Evolutionary conservation across 2,329 filamentous ascomycete species (phyloP), one percentile per base, ranked within the genome.

Genomic region (Sclerotinia spermophila): DNA sequence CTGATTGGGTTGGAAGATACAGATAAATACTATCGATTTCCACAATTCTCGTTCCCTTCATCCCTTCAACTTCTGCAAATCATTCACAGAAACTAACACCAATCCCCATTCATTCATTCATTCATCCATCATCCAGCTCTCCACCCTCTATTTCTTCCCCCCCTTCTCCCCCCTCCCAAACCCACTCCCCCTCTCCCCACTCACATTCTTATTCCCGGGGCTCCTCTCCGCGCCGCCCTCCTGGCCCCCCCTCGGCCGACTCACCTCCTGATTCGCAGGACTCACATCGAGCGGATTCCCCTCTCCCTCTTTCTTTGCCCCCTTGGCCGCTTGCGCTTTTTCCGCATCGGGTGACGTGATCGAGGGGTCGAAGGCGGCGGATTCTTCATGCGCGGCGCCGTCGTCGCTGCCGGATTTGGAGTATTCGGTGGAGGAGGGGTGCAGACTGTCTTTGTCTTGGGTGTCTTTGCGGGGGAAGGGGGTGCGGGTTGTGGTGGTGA

Each of bases 291-390:
- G 76, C 8, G 87, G 86, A 74, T 86, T 85, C 45, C 79, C 79
- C 1, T 44, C 44, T 0, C 44, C 56, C 7, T 24, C 30, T 5
- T 44, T 27, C 5, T 30, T 19, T 0, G 10, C 10, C n/a, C 67
- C 67, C 6, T 44, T 62, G 10, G 78, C 81, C 13, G 83, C 83
- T 42, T 80, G 75, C 8, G 81, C 74, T 75, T 82, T 86, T 80
- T 88, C 86, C 33, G 81, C 77, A 78, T 93, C 73, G 21, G 64
- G 73, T 33, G 59, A 70, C 0, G 72, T 73, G 24, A 51, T 69
- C 1, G 21, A 45, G 10, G 89, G 87, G 78, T 93, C 85, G 80
- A 92, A 96, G 1, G 93, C 90, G 0, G 89, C 85, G 56, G 89
- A 84, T 5, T 82, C 79, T 70, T 86, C 82, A 42, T 84, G 82